Conservation (phyloP, 108 stramenopile species). For the Heterococcus sp. region DNA sequence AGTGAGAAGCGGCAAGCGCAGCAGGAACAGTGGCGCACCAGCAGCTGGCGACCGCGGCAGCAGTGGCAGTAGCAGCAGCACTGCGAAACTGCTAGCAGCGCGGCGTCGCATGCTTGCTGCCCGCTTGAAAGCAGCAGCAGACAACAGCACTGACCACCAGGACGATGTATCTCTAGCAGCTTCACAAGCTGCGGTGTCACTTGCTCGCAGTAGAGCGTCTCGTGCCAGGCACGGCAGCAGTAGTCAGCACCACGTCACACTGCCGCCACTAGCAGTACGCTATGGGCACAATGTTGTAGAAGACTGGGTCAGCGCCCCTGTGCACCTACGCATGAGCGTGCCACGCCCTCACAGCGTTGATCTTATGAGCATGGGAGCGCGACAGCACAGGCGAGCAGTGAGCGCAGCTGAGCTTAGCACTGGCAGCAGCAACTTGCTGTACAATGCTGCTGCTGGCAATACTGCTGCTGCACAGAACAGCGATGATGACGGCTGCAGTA, state of each 20-base stretch:
- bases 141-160: not conserved
- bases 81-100: not conserved
- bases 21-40: too few relatives aligned
- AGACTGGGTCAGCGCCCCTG: constrained; percentile 6
- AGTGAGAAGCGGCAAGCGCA: not conserved
- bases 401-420: not conserved
- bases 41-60: not conserved
- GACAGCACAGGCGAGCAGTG: not conserved
- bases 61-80: not conserved
- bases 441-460: not conserved
- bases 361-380: not conserved
- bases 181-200: not conserved
- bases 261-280: constrained; percentile 10
- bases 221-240: too few relatives aligned
- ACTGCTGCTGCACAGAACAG: not conserved
- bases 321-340: constrained; percentile 1
- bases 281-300: constrained; percentile 4
- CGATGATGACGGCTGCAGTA: not conserved
- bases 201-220: not conserved
- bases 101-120: not conserved
- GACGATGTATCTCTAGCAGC: not conserved
- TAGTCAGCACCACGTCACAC: not conserved
- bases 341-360: constrained; percentile 15
- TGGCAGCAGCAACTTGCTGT: not conserved
- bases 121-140: not conserved